Conservation (phyloP, 495 filamentous ascomycete genomes). For the Aspergillus ostianus region DNA sequence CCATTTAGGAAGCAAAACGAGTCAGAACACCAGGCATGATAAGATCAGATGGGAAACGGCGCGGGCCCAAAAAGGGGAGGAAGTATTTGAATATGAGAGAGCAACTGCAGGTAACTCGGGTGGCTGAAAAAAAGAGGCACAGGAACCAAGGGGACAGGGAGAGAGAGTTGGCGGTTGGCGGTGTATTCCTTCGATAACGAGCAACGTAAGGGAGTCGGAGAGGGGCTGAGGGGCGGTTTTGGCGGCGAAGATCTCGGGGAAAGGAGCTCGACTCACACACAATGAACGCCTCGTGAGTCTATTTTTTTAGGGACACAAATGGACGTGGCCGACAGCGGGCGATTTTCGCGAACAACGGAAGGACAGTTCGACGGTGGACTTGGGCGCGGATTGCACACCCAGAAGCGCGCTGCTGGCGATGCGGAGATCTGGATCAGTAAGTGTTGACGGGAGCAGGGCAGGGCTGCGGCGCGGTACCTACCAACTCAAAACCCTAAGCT, state of each 20-base stretch:
- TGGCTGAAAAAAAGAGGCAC: slow-evolving; percentile 17
- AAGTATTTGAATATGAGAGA: slow-evolving; percentile 10
- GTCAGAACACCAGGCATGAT: slow-evolving; percentile 25
- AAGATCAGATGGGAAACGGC: slow-evolving; percentile 6
- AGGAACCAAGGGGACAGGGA: slow-evolving; percentile 13
- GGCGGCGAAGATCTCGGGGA: slow-evolving; percentile 34
- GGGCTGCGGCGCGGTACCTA: slow-evolving; percentile 13
- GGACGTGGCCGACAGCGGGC: slow-evolving; percentile 5
- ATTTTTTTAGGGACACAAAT: slow-evolving; percentile 22
- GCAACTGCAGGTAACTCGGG: slow-evolving; percentile 14
- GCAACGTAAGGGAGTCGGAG: slow-evolving; percentile 40
- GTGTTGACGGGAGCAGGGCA: slow-evolving; percentile 15
- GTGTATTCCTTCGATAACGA: slow-evolving; percentile 31
- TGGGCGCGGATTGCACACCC: slow-evolving; percentile 14
- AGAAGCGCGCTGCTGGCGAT: slow-evolving; percentile 19
- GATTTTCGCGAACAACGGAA: slow-evolving; percentile 14
- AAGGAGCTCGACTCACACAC: slow-evolving; percentile 34
- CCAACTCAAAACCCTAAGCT: slow-evolving; percentile 14
- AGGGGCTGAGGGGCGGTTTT: slow-evolving; percentile 44
- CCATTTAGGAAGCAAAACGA: slow-evolving; percentile 22
- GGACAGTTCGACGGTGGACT: slow-evolving; percentile 27
- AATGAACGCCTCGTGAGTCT: slow-evolving; percentile 45
- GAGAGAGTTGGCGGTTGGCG: slow-evolving; percentile 31
- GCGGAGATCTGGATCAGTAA: slow-evolving; percentile 29
- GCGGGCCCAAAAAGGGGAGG: slow-evolving; percentile 2